Evolutionary conservation across 192 early-diverging fungal genomes (phyloP).

Genomic region (Backusella morwellensis): DNA sequence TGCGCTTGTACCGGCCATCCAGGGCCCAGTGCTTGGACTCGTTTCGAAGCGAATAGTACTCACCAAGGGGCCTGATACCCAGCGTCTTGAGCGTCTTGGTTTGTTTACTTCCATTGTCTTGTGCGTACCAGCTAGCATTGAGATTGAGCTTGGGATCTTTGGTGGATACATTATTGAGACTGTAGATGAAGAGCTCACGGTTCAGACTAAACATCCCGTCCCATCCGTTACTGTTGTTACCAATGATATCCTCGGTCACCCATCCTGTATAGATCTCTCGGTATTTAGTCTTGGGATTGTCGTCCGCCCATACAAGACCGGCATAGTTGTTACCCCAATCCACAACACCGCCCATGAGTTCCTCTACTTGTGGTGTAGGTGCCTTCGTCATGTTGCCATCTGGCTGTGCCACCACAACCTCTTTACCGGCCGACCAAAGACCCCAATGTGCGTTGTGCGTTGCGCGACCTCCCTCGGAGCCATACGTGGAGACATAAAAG

Average conservation of each 20-base stretch:
- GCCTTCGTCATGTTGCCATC: neutral
- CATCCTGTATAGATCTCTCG: neutral
- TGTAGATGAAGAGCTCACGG: slow-evolving; percentile 10
- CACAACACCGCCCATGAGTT: slow-evolving; percentile 6
- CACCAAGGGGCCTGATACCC: neutral
- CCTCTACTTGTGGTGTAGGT: neutral
- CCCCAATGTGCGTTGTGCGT: neutral
- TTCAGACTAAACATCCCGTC: slow-evolving; percentile 10
- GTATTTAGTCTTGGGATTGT: neutral
- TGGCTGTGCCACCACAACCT: neutral
- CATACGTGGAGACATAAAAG: neutral
- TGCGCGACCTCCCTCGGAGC: neutral
- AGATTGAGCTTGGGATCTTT: neutral
- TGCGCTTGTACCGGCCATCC: neutral
- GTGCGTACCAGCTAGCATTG: neutral
- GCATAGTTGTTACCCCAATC: slow-evolving; percentile 16
- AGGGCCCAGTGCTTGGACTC: neutral
- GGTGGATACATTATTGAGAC: neutral
- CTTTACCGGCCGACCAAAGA: slow-evolving; percentile 4
- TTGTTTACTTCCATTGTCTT: neutral
- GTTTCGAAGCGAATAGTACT: neutral
- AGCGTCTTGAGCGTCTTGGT: slow-evolving; percentile 3
- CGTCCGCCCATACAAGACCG: neutral
- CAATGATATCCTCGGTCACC: slow-evolving; percentile 17
- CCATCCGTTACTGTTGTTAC: neutral